Conservation (phyloP, 495 filamentous ascomycete species). For the Antarctomyces pellizariae region DNA sequence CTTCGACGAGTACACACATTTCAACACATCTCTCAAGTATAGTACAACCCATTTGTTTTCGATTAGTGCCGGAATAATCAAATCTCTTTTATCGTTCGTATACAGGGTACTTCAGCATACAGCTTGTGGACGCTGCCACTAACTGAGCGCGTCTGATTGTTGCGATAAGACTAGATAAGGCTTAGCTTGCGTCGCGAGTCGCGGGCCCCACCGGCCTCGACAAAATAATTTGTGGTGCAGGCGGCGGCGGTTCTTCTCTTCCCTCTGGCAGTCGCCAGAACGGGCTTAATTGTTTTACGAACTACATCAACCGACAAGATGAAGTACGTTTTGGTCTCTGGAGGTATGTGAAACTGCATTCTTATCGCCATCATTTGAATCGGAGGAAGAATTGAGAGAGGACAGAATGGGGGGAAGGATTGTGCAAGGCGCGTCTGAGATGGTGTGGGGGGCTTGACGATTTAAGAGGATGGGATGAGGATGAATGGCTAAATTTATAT, state of each 20-base stretch:
- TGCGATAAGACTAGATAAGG: too few relatives aligned
- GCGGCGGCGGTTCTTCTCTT: conserved; percentile 8
- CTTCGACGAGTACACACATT: too few relatives aligned
- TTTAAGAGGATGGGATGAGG: conserved; percentile 1
- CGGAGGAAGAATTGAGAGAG: conserved; percentile 7
- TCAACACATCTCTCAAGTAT: too few relatives aligned
- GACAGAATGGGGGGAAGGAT: conserved; percentile 11
- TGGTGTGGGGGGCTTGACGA: conserved; percentile 9
- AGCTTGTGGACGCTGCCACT: too few relatives aligned
- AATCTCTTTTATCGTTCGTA: too few relatives aligned
- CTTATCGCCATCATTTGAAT: conserved; percentile 1
- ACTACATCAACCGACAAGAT: conserved; percentile 25
- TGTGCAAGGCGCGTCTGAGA: conserved; percentile 13
- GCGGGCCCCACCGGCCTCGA: too few relatives aligned
- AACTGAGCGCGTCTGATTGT: too few relatives aligned
- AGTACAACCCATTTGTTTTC: too few relatives aligned
- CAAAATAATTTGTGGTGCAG: too few relatives aligned
- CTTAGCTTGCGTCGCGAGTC: too few relatives aligned
- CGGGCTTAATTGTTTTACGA: conserved; percentile 2
- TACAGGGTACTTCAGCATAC: too few relatives aligned
- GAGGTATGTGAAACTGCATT: conserved; percentile 26
- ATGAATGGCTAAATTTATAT: conserved; percentile 1
- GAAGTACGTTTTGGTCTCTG: conserved; percentile 70
- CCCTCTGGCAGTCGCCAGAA: conserved; percentile 11
- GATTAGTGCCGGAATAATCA: too few relatives aligned